A percentile compares a stretch with the other conserved stretches of the same genome.
phyloP scores from a whole-genome alignment of 75 land plant genomes.

The Gnetum montanum region DNA sequence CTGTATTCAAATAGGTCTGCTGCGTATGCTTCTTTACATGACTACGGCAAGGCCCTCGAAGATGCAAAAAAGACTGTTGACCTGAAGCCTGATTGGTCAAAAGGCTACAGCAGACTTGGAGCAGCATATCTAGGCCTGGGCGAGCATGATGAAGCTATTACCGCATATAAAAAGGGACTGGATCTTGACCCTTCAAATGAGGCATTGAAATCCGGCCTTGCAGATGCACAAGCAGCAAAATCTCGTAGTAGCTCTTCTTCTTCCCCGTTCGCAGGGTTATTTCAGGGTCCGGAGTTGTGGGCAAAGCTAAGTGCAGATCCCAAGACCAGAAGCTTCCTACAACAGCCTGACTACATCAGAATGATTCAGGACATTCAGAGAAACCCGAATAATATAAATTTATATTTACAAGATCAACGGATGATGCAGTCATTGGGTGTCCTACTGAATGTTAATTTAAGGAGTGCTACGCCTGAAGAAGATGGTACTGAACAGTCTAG shows the following conservation, averaged over 20 bases:
- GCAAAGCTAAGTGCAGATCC: slow-evolving; percentile 84
- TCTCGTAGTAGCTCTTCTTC: slow-evolving; percentile 5
- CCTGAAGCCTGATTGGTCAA: slow-evolving; percentile 87
- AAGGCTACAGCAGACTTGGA: slow-evolving; percentile 91
- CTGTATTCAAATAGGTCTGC: slow-evolving; percentile 97
- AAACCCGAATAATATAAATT: slow-evolving; percentile 65
- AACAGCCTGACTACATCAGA: slow-evolving; percentile 86
- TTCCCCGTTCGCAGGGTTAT: slow-evolving; percentile 69
- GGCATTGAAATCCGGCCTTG: slow-evolving; percentile 72
- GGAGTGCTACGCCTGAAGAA: slow-evolving; percentile 22
- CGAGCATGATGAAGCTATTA: slow-evolving; percentile 46
- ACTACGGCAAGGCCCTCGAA: slow-evolving; percentile 62
- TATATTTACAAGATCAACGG: slow-evolving; percentile 68
- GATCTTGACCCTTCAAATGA: slow-evolving; percentile 78
- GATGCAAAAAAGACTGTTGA: slow-evolving; percentile 92
- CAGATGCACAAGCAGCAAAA: slow-evolving; percentile 61
- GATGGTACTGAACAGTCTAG: slow-evolving; percentile 8
- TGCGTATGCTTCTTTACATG: slow-evolving; percentile 76
- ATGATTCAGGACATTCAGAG: slow-evolving; percentile 80
- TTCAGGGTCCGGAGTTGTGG: slow-evolving; percentile 90
- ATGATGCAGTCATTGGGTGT: slow-evolving; percentile 90
- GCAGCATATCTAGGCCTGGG: slow-evolving; percentile 81
- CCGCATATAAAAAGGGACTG: slow-evolving; percentile 77
- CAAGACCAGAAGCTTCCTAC: slow-evolving; percentile 48
- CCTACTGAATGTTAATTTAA: slow-evolving; percentile 59